These are phyloP conservation scores for Pholiota microspora DNA, from an alignment of 768 basidiomycete species.

Conservation along the genomic window DNA sequence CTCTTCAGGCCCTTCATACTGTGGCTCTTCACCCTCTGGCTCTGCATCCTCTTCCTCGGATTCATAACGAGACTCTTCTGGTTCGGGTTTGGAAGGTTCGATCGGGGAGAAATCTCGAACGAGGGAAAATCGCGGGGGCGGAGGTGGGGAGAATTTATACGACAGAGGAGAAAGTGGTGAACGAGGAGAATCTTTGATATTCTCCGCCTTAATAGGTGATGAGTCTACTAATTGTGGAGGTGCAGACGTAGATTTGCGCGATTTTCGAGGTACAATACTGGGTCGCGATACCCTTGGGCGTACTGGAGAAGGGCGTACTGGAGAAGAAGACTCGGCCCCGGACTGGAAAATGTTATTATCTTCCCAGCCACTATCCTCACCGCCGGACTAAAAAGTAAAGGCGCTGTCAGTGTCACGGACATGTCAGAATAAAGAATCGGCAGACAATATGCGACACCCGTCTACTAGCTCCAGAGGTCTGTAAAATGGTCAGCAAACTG, in stretches of 20 bases:
- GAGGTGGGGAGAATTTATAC: slow-evolving; percentile 23
- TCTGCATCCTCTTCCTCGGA: slow-evolving; percentile 8
- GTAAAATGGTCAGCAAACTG: too few relatives aligned
- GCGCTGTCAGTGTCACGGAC: slow-evolving; percentile 6
- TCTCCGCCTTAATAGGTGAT: slow-evolving; percentile 32
- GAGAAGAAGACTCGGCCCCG: slow-evolving; percentile 86
- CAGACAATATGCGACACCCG: slow-evolving; percentile 48
- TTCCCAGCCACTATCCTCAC: slow-evolving; percentile 84
- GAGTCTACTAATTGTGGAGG: slow-evolving; percentile 55
- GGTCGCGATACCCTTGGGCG: slow-evolving; percentile 41
- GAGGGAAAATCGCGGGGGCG: slow-evolving; percentile 8
- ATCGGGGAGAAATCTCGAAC: slow-evolving; percentile 19
- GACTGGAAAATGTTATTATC: slow-evolving; percentile 91
- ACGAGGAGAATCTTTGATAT: slow-evolving; percentile 39
- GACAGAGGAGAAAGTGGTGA: slow-evolving; percentile 40
- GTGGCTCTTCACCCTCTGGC: slow-evolving; percentile 5
- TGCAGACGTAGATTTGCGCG: slow-evolving; percentile 71
- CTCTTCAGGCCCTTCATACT: slow-evolving; percentile 8
- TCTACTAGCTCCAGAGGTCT: too few relatives aligned
- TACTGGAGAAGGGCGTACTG: slow-evolving; percentile 58
- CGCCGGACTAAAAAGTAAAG: slow-evolving; percentile 20
- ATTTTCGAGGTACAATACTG: slow-evolving; percentile 41
- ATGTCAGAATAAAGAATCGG: background rate
- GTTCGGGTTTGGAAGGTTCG: slow-evolving; percentile 14
- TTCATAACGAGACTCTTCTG: slow-evolving; percentile 3